Evolutionary conservation across 1,284 basidiomycete genomes (phyloP), one percentile per base, ranked within the genome.

Genomic region (Tilletia walkeri): DNA sequence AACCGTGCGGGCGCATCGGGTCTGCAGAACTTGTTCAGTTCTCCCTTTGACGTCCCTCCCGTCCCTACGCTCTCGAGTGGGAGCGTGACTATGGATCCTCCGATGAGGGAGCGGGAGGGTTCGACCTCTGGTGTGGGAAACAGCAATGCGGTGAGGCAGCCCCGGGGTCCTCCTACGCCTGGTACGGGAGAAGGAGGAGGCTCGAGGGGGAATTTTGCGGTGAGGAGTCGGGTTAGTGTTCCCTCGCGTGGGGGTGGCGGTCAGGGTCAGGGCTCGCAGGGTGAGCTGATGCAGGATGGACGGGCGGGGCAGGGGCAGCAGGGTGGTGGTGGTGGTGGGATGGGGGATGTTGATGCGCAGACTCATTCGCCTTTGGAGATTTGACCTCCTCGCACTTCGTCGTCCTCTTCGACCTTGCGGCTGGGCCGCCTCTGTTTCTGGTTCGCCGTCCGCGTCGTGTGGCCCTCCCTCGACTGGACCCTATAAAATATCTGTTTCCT

Each of bases 1-100:
- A 59, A 38, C 39, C 16, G 3, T 12, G 74, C 77, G n/a, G 74
- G 74, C 10, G 77, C 78, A 2, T 75, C 76, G 10, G 75, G 74
- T 10, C 67, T 78, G 24, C 74, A 76, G 67, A 78, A 70, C 39
- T 72, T 82, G 30, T 83, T 82, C 67, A 72, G 78, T 3, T 79
- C 76, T 12, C 77, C 74, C 0, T 78, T 78, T 49, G 81, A 83
- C 59, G 75, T 76, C 2, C 76, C 79, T 0, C 73, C 79, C 0
- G 76, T 81, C 0, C 80, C 81, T 9, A 69, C 73, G 34, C 63
- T 76, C 12, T 18, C 45, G 24, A 65, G 38, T 20, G 45, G 38
- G 38, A 39, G 45, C 38, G 61, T 65, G 38, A 65, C 10, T 18
- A 48, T 41, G 38, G 61, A 39, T 20, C 61, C 61, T 12, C 38